A percentile compares a stretch with the other conserved stretches of the same genome.
Evolutionary conservation across 2,329 filamentous ascomycete genomes (phyloP).

Genomic region (Beauveria pseudobassiana): DNA sequence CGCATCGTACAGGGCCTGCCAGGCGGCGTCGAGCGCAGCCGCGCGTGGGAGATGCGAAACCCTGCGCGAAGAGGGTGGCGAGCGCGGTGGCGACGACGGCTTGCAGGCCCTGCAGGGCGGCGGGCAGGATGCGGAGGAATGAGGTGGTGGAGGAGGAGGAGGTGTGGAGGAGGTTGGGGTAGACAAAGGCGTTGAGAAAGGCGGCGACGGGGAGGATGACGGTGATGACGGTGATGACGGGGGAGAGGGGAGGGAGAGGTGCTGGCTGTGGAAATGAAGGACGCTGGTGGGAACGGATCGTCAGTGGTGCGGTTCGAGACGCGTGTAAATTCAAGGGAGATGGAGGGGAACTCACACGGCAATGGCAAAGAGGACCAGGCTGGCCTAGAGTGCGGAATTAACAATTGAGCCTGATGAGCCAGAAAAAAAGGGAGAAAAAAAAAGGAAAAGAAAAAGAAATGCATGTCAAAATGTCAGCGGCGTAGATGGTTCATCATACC

Average conservation of each 20-base stretch:
- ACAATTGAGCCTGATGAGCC: not conserved
- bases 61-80: conserved; percentile 34
- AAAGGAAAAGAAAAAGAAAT: not conserved
- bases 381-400: not conserved
- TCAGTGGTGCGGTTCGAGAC: not conserved
- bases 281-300: conserved; percentile 21
- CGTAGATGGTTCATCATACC: not conserved
- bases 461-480: not conserved
- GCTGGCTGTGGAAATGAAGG: conserved; percentile 30
- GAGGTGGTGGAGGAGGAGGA: conserved; percentile 1
- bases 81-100: conserved; percentile 35
- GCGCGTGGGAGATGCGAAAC: conserved; percentile 22
- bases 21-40: conserved; percentile 50
- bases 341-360: conserved; percentile 8
- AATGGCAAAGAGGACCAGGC: conserved; percentile 9
- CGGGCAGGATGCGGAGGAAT: conserved; percentile 21
- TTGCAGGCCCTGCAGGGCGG: conserved; percentile 34
- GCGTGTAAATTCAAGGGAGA: not conserved
- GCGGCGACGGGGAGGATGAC: conserved; percentile 34
- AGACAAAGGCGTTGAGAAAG: conserved; percentile 28
- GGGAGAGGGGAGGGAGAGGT: conserved; percentile 33
- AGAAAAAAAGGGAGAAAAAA: not conserved
- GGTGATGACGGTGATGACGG: conserved; percentile 27
- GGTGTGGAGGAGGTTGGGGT: conserved; percentile 24
- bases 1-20: conserved; percentile 44